These are phyloP conservation scores for Bisporella sp. DNA, from an alignment of 2,329 filamentous ascomycete genomes.

Conservation along the genomic window DNA sequence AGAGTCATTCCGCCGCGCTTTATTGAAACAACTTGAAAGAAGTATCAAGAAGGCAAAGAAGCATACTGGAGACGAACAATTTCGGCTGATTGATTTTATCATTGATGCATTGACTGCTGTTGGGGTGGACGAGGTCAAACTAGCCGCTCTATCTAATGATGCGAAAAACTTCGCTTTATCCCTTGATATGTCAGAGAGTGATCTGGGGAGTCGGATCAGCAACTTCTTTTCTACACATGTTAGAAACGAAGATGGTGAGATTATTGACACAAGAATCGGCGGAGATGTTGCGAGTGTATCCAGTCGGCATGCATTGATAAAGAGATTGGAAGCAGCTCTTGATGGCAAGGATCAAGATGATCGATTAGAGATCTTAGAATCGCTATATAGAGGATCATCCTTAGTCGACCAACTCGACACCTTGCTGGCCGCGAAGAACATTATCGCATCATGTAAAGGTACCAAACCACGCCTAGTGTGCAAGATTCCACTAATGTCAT, in stretches of 20 bases:
- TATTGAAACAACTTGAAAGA: constrained; percentile 15
- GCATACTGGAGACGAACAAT: constrained; percentile 3
- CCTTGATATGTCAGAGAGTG: constrained; percentile 3
- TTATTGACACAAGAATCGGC: background rate
- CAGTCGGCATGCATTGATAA: constrained; percentile 15
- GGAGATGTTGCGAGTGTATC: constrained; percentile 13
- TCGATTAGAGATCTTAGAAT: too few species aligned
- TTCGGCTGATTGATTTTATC: constrained; percentile 13
- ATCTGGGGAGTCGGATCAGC: constrained; percentile 13
- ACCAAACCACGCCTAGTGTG: background rate
- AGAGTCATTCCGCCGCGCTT: constrained; percentile 11
- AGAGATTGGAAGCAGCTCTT: constrained; percentile 9
- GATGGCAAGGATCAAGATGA: constrained; percentile 11
- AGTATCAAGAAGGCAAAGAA: constrained; percentile 12
- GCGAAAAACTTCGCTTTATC: constrained; percentile 7
- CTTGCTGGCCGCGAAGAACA: constrained; percentile 16
- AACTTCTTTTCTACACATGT: constrained; percentile 16
- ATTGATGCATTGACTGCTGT: constrained; percentile 20
- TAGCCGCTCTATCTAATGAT: constrained; percentile 11
- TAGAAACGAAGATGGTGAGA: background rate
- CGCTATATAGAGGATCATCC: too few species aligned
- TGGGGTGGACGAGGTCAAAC: constrained; percentile 7
- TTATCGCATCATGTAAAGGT: constrained; percentile 23
- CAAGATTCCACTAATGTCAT: constrained; percentile 1
- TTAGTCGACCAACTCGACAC: constrained; percentile 13